phyloP scores from a whole-genome alignment of 2,329 filamentous ascomycete species.

The Tolypocladium cylindrosporum region DNA sequence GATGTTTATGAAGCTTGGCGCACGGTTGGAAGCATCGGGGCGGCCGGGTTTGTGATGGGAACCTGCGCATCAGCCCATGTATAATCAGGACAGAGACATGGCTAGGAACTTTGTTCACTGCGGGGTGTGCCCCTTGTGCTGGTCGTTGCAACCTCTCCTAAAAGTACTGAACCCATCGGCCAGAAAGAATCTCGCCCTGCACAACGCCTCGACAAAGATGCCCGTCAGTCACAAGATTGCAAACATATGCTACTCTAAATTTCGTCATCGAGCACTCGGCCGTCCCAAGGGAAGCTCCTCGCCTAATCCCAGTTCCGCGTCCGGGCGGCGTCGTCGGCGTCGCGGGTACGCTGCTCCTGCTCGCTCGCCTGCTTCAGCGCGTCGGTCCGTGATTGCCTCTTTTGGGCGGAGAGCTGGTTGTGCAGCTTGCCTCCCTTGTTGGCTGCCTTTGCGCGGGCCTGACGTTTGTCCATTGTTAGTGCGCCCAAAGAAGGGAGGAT shows the following conservation, averaged over 20 bases:
- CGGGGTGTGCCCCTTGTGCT: neutral
- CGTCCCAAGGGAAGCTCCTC: neutral
- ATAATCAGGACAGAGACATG: neutral
- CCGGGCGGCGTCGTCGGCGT: constrained; percentile 50
- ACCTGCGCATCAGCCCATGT: neutral
- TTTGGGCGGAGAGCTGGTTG: constrained; percentile 63
- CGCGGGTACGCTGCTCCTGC: constrained; percentile 53
- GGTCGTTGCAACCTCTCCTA: neutral
- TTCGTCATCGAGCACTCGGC: neutral
- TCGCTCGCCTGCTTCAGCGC: constrained; percentile 59
- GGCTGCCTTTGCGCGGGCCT: constrained; percentile 59
- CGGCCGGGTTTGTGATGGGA: neutral
- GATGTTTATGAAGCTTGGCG: neutral
- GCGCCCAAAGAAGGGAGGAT: neutral
- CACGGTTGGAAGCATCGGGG: neutral
- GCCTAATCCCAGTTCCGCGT: constrained; percentile 23
- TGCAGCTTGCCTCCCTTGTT: constrained; percentile 56
- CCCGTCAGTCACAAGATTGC: neutral
- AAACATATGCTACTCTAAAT: neutral
- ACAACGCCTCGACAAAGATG: neutral
- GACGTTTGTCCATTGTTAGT: constrained; percentile 2
- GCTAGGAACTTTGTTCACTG: neutral
- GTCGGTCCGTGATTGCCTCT: constrained; percentile 59
- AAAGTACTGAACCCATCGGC: neutral
- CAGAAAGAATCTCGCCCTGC: neutral